Percentiles rank a stretch among this genome's conserved stretches.
These are phyloP conservation scores for Verticillium zaregamsianum DNA, from an alignment of 2,329 filamentous ascomycete genomes.

Conservation along the genomic window DNA sequence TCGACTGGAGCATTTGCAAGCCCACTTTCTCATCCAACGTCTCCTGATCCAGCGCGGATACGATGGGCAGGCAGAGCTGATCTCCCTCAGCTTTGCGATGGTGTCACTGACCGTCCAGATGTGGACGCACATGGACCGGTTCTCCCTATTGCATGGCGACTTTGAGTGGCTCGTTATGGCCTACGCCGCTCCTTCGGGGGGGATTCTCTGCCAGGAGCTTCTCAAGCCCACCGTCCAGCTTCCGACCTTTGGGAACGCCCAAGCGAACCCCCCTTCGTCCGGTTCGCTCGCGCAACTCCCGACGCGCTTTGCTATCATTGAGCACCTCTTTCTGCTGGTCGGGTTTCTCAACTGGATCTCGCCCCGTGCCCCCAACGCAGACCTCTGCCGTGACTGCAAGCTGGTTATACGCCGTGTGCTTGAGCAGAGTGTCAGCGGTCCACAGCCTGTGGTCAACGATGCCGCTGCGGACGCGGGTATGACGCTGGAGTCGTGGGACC, in stretches of 20 bases:
- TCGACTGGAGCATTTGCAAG: slow-evolving; percentile 47
- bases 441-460: slow-evolving; percentile 3
- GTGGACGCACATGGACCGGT: slow-evolving; percentile 45
- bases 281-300: slow-evolving; percentile 18
- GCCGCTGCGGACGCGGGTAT: not conserved
- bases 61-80: slow-evolving; percentile 30
- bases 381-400: slow-evolving; percentile 42
- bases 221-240: slow-evolving; percentile 21
- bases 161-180: slow-evolving; percentile 49
- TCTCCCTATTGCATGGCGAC: slow-evolving; percentile 34
- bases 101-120: slow-evolving; percentile 40
- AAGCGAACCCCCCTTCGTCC: slow-evolving; percentile 21
- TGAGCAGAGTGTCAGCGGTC: slow-evolving; percentile 30
- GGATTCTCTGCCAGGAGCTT: slow-evolving; percentile 47
- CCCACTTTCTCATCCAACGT: slow-evolving; percentile 55
- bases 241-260: not conserved
- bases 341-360: slow-evolving; percentile 48
- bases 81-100: slow-evolving; percentile 42
- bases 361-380: slow-evolving; percentile 41
- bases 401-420: slow-evolving; percentile 44
- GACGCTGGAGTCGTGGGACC: slow-evolving; percentile 22
- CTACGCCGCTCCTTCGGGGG: slow-evolving; percentile 43
- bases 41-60: slow-evolving; percentile 43
- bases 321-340: slow-evolving; percentile 46
- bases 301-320: slow-evolving; percentile 31